Conservation (phyloP, 176 grass and related monocot species). For the Raddia guianensis region DNA sequence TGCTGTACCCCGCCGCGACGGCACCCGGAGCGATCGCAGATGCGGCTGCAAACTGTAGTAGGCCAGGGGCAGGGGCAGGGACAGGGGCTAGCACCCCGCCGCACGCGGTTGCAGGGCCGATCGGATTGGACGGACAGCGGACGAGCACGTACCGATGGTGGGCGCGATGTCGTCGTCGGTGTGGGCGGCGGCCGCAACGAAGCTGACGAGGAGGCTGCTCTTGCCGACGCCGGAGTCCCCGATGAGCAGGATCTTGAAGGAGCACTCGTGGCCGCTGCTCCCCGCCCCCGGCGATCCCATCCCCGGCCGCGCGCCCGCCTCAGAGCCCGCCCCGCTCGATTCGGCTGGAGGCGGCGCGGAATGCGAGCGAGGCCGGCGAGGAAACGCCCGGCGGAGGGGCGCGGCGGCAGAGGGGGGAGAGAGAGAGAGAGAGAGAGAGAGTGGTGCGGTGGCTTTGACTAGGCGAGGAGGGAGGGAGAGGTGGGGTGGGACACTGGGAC, state of each 20-base stretch:
- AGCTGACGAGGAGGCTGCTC: slow-evolving; percentile 94
- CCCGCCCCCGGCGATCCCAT: slow-evolving; percentile 48
- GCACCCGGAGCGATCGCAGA: background rate
- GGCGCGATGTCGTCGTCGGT: slow-evolving; percentile 64
- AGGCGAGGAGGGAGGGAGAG: background rate
- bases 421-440: slow-evolving; percentile 2
- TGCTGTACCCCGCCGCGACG: background rate
- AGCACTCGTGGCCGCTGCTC: slow-evolving; percentile 66
- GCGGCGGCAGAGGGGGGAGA: slow-evolving; percentile 17
- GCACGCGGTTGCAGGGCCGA: background rate
- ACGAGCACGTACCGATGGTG: slow-evolving; percentile 66
- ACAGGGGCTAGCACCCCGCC: no score
- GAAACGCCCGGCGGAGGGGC: background rate
- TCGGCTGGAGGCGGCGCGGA: background rate
- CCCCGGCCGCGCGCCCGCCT: background rate
- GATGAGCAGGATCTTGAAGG: slow-evolving; percentile 92
- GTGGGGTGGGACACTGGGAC: slow-evolving; percentile 16
- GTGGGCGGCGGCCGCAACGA: slow-evolving; percentile 59
- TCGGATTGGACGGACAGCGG: background rate
- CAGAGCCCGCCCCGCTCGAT: background rate
- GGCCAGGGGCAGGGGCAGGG: no score
- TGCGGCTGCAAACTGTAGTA: background rate
- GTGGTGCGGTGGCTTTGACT: slow-evolving; percentile 36
- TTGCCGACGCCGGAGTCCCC: slow-evolving; percentile 95
- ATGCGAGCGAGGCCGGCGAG: background rate